Base-by-base conservation (phyloP, 2,329 filamentous ascomycete species). In the Diatrype stigma region DNA sequence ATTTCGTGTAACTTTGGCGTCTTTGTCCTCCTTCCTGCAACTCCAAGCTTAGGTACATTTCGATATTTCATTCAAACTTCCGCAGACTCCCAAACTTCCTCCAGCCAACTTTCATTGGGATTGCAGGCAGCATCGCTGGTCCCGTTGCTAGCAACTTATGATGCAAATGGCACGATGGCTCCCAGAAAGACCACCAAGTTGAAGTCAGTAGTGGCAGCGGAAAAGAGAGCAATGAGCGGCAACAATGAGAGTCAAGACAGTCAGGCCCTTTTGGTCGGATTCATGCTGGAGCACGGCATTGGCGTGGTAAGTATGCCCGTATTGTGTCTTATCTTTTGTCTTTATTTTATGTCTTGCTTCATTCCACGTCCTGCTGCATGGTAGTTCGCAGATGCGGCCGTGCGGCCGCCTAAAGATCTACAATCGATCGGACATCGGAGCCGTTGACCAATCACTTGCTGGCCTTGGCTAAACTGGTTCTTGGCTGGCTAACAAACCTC, bases 161-260 rank as follows among this genome's bases (percentile, higher is more conserved):
- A 44, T 44, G 22, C 40, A 26, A 44, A 17, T 6, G 26, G 2
- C n/a, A 44, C 21, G n/a, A 44, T 23, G 21, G 7, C 40, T 21
- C 22, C 53, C 51, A 49, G 45, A 8, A 57, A 53, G 7, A 30
- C 44, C 47, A 37, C 34, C 6, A 37, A 37, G 34, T 16, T 16
- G 34, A 17, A 17, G 34, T 57, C 55, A 19, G 32, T 59, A 37
- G 17, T 21, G n/a, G 42, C 46, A 11, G 56, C 58, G 2, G 54
- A 62, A 42, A 54, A 53, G 28, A 49, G 46, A 22, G 55, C 56
- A 16, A 50, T 62, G 19, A 46, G 45, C 11, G 54, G 58, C 28
- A 51, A 61, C 17, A 59, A 60, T 44, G 61, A 65, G 26, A 65
- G 61, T 47, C 62, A 67, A 54, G 62, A 64, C 30, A 66, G 63